Conservation (phyloP, 2,329 filamentous ascomycete species). For the Fusarium pseudograminearum region DNA sequence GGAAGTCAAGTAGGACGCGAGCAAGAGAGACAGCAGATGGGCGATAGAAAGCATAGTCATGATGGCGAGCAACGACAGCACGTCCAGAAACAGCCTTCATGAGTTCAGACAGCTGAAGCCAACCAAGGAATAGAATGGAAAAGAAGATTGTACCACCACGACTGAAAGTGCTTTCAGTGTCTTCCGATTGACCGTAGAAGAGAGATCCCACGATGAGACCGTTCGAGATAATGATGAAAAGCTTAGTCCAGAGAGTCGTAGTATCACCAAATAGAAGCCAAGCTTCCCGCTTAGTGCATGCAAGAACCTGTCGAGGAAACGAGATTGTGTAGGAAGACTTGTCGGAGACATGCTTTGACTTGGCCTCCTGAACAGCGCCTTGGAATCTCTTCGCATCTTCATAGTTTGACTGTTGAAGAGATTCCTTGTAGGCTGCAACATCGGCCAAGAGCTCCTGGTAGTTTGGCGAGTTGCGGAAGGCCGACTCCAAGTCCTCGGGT, state of each 20-base stretch:
- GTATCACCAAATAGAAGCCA: slow-evolving; percentile 83
- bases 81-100: slow-evolving; percentile 81
- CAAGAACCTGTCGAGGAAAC: slow-evolving; percentile 76
- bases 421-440: slow-evolving; percentile 61
- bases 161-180: slow-evolving; percentile 73
- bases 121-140: slow-evolving; percentile 62
- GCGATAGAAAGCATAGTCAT: slow-evolving; percentile 64
- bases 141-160: slow-evolving; percentile 63
- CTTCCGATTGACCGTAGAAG: slow-evolving; percentile 74
- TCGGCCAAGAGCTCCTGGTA: slow-evolving; percentile 71
- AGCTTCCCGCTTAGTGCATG: slow-evolving; percentile 78
- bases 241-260: slow-evolving; percentile 80
- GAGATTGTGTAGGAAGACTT: slow-evolving; percentile 82
- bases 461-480: slow-evolving; percentile 71
- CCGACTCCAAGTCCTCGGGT: slow-evolving; percentile 72
- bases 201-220: slow-evolving; percentile 80
- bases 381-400: slow-evolving; percentile 74
- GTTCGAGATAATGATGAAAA: slow-evolving; percentile 82
- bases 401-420: slow-evolving; percentile 64
- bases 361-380: slow-evolving; percentile 74
- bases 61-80: slow-evolving; percentile 65
- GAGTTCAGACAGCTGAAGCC: slow-evolving; percentile 82
- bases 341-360: slow-evolving; percentile 75
- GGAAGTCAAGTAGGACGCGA: slow-evolving; percentile 68
- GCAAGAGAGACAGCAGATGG: slow-evolving; percentile 67